Conservation (phyloP, 2,329 filamentous ascomycete species). For the Colletotrichum lini region DNA sequence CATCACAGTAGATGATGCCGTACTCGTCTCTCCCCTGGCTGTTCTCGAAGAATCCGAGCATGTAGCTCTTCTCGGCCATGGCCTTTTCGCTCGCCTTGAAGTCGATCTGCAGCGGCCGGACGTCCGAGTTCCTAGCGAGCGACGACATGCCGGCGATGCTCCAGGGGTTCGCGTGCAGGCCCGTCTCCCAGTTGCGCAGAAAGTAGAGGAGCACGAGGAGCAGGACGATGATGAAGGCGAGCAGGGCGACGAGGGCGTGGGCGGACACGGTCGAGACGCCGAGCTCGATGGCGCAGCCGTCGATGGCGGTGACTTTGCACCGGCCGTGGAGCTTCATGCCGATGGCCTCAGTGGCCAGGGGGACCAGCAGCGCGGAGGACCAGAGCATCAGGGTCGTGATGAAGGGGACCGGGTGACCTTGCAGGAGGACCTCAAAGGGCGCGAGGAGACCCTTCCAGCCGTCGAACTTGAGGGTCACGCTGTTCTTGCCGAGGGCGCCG, state of each 20-base stretch:
- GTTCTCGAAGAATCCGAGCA: slow-evolving; percentile 49
- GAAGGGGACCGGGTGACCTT: slow-evolving; percentile 54
- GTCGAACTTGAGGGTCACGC: slow-evolving; percentile 58
- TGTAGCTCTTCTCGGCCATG: slow-evolving; percentile 47
- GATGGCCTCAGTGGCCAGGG: slow-evolving; percentile 58
- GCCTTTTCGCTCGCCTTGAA: slow-evolving; percentile 44
- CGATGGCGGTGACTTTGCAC: slow-evolving; percentile 49
- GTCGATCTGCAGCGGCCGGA: slow-evolving; percentile 46
- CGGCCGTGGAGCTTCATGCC: slow-evolving; percentile 55
- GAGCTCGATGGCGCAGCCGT: slow-evolving; percentile 53
- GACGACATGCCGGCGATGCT: slow-evolving; percentile 54
- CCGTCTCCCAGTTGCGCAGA: slow-evolving; percentile 54
- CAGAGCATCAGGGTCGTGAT: slow-evolving; percentile 55
- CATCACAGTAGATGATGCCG: slow-evolving; percentile 50
- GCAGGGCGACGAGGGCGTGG: slow-evolving; percentile 51
- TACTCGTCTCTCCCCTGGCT: slow-evolving; percentile 48
- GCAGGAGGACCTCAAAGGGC: slow-evolving; percentile 52
- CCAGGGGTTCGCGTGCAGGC: slow-evolving; percentile 58
- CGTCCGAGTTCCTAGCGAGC: slow-evolving; percentile 50
- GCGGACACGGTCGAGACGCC: slow-evolving; percentile 52
- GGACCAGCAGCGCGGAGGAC: slow-evolving; percentile 53
- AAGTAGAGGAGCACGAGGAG: slow-evolving; percentile 50
- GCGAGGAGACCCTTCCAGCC: slow-evolving; percentile 54
- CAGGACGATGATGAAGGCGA: slow-evolving; percentile 49
- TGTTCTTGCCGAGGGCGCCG: slow-evolving; percentile 57